phyloP scores from a whole-genome alignment of 2,329 filamentous ascomycete genomes.

The Chaetomiaceae sp. region DNA sequence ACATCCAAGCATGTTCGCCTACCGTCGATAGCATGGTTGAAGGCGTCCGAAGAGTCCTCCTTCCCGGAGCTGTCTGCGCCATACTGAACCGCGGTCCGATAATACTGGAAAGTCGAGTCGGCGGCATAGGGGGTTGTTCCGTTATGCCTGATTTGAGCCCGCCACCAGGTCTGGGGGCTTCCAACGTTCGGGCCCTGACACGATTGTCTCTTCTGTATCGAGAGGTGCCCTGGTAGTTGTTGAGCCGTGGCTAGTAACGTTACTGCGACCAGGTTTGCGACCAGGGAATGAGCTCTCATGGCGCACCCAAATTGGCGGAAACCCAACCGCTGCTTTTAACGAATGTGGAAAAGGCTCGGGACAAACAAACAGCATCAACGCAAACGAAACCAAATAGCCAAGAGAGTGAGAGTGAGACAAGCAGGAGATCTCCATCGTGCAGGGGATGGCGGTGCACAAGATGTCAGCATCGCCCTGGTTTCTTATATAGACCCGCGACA shows the following conservation, averaged over 20 bases:
- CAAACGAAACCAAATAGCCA: background rate
- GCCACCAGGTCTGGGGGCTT: slow-evolving; percentile 27
- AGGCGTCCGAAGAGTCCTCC: slow-evolving; percentile 28
- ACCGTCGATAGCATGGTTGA: slow-evolving; percentile 29
- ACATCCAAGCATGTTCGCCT: background rate
- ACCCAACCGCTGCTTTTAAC: no score
- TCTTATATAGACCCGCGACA: no score
- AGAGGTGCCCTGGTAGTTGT: background rate
- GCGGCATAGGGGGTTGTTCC: slow-evolving; percentile 27
- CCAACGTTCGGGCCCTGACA: slow-evolving; percentile 1
- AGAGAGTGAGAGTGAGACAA: no score
- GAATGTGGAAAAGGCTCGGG: background rate
- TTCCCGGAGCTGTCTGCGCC: slow-evolving; percentile 29
- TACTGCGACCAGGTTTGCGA: background rate
- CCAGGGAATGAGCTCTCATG: background rate
- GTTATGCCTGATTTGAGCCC: slow-evolving; percentile 27
- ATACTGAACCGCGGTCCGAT: slow-evolving; percentile 27
- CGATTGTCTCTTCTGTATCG: background rate
- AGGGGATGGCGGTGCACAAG: background rate
- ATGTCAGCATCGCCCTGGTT: background rate
- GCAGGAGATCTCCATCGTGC: background rate
- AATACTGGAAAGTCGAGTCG: slow-evolving; percentile 28
- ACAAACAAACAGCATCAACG: background rate
- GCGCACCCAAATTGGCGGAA: no score
- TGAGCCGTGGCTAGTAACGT: background rate